Base-by-base conservation (phyloP, 768 basidiomycete species). In the Strobilomyces confusus region DNA sequence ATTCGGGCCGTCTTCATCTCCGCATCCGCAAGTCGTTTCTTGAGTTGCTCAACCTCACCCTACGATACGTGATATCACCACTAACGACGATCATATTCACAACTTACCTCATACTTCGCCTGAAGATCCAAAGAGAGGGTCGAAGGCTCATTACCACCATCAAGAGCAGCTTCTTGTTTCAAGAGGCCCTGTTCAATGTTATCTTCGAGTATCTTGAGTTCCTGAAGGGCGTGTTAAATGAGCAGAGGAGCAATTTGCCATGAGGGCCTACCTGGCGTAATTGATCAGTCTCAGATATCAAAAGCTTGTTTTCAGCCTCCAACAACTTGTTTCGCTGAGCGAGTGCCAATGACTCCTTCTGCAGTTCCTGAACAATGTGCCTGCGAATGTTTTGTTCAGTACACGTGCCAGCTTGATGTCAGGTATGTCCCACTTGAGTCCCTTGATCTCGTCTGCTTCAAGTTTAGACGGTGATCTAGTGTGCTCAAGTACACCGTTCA, bases 361-460 rank as follows among this genome's bases (percentile, higher is more conserved):
- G 89, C 37, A 97, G 75, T 60, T 93, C 89, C 64, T 91, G 87
- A 20, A 97, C 83, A 61, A 97, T 91, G 62, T 92, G 86, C 70
- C 89, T 91, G 55, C 1, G 17, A 48, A 46, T 15, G 11, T 23
- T 13, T 19, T 19, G 45, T 17, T 56, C 43, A 64, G 37, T 48
- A 49, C 17, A 32, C 8, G 7, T 11, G 40, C 29, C 13, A 25
- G 20, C n/a, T 14, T 34, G 38, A 32, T 37, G 29, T 44, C 9
- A 45, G 23, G 33, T 33, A 26, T 19, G 51, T 43, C 55, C 23
- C 66, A 91, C 89, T 94, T 94, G 37, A 95, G 79, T 9, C 92
- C 92, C 13, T 78, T 83, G 52, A 92, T 83, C 69, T 94, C 91
- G 40, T 77, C 73, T 7, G 73, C 64, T 58, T 87, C 85, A 20